phyloP scores from a whole-genome alignment of 2,329 filamentous ascomycete species.

The Fusarium austroafricanum region DNA sequence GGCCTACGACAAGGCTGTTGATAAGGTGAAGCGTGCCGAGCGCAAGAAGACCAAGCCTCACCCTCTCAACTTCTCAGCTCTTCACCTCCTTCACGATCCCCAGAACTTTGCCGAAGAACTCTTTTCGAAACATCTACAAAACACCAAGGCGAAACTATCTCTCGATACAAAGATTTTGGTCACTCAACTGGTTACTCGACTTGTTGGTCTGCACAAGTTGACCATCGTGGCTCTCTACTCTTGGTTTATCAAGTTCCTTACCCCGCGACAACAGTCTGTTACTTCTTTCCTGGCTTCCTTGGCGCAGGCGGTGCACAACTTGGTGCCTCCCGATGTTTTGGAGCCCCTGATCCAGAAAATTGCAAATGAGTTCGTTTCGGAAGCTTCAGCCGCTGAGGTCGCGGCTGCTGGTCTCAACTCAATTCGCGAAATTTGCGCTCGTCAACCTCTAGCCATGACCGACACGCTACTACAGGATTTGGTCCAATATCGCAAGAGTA shows the following conservation, averaged over 20 bases:
- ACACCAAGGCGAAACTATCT: conserved; percentile 83
- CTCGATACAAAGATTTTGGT: conserved; percentile 92
- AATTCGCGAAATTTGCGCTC: conserved; percentile 91
- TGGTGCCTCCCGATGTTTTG: conserved; percentile 91
- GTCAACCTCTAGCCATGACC: conserved; percentile 95
- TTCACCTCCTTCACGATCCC: conserved; percentile 93
- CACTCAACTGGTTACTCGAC: conserved; percentile 87
- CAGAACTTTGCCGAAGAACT: conserved; percentile 92
- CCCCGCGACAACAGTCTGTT: conserved; percentile 87
- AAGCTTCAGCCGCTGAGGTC: conserved; percentile 91
- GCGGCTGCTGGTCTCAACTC: conserved; percentile 92
- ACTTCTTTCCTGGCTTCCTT: conserved; percentile 93
- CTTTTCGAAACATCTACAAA: conserved; percentile 92
- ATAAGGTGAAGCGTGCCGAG: conserved; percentile 84
- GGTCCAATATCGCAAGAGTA: conserved; percentile 95
- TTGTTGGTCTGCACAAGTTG: conserved; percentile 93
- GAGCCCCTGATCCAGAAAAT: conserved; percentile 95
- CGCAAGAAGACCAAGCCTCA: conserved; percentile 90
- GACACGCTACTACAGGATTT: conserved; percentile 96
- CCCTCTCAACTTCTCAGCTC: conserved; percentile 92
- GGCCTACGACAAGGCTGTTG: conserved; percentile 81
- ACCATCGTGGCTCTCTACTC: conserved; percentile 93
- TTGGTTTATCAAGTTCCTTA: conserved; percentile 94
- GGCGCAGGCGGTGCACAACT: conserved; percentile 89
- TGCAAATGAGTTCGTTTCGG: conserved; percentile 97